phyloP scores from a whole-genome alignment of 2,329 filamentous ascomycete species.

The Grosmannia penicillata region DNA sequence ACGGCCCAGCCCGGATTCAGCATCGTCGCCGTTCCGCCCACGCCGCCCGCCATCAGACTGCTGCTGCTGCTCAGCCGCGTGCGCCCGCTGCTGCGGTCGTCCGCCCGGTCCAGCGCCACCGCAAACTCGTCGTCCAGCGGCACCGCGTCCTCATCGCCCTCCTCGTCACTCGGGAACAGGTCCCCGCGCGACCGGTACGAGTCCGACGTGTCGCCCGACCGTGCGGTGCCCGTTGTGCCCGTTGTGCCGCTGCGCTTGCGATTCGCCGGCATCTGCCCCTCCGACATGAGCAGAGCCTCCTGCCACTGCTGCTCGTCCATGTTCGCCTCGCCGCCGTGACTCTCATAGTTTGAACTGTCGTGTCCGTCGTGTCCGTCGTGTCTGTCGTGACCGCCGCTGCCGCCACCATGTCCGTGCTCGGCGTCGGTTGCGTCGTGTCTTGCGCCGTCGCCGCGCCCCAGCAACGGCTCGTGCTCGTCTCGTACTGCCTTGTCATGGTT shows the following conservation, averaged over 20 bases:
- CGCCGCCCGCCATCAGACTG: slow-evolving; percentile 24
- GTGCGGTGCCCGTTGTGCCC: slow-evolving; percentile 19
- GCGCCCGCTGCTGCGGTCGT: slow-evolving; percentile 61
- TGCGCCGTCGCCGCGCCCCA: slow-evolving; percentile 40
- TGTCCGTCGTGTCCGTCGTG: slow-evolving; percentile 38
- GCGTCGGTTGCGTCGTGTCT: slow-evolving; percentile 23
- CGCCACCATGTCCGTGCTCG: not conserved
- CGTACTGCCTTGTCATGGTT: slow-evolving; percentile 6
- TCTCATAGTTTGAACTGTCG: too few relatives aligned
- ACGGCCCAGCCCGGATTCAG: too few relatives aligned
- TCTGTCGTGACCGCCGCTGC: slow-evolving; percentile 51
- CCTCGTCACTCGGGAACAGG: slow-evolving; percentile 73
- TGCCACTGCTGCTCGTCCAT: not conserved
- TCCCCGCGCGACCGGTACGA: slow-evolving; percentile 81
- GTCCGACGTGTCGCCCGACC: slow-evolving; percentile 66
- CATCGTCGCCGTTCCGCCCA: slow-evolving; percentile 46
- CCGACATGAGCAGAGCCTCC: not conserved
- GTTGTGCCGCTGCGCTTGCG: slow-evolving; percentile 64
- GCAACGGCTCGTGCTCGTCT: slow-evolving; percentile 55
- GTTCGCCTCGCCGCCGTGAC: too few relatives aligned
- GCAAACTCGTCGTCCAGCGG: slow-evolving; percentile 87
- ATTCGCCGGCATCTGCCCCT: not conserved
- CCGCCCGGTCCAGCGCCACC: slow-evolving; percentile 62
- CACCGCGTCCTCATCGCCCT: slow-evolving; percentile 85
- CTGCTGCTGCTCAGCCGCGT: slow-evolving; percentile 32